A percentile compares a stretch with the other conserved stretches of the same genome.
These are phyloP conservation scores for Diaporthe citriasiana DNA, from an alignment of 2,329 filamentous ascomycete genomes.

Conservation along the genomic window DNA sequence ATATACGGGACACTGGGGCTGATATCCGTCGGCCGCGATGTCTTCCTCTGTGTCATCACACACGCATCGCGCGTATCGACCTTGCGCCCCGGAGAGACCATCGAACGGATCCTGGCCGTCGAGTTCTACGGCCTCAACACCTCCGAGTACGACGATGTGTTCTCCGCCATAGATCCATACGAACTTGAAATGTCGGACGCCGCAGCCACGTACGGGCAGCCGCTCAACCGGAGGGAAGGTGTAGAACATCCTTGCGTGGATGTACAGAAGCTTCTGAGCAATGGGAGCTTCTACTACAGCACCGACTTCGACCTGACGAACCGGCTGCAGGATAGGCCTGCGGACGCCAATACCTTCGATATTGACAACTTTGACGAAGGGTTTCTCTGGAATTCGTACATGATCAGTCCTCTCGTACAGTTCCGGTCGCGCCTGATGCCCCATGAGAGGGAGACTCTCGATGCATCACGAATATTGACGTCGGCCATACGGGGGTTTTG, in stretches of 20 bases:
- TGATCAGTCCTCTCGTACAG: conserved; percentile 92
- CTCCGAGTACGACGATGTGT: conserved; percentile 85
- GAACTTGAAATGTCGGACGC: conserved; percentile 65
- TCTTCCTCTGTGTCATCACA: conserved; percentile 93
- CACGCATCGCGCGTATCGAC: conserved; percentile 83
- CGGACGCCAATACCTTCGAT: conserved; percentile 84
- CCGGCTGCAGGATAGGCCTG: conserved; percentile 86
- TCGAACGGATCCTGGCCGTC: conserved; percentile 87
- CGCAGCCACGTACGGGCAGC: conserved; percentile 62
- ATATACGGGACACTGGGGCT: conserved; percentile 90
- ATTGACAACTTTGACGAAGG: conserved; percentile 93
- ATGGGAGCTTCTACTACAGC: conserved; percentile 97
- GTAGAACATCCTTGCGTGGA: conserved; percentile 92
- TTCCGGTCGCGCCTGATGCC: conserved; percentile 87
- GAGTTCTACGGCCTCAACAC: conserved; percentile 95
- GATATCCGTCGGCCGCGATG: conserved; percentile 85
- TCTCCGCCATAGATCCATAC: conserved; percentile 64
- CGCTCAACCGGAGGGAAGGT: conserved; percentile 75
- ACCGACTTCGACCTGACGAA: conserved; percentile 98
- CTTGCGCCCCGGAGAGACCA: conserved; percentile 87
- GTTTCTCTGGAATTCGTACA: conserved; percentile 98
- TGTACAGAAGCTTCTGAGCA: conserved; percentile 90
- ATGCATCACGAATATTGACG: conserved; percentile 88
- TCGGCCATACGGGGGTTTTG: conserved; percentile 96
- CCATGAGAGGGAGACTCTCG: conserved; percentile 82